phyloP scores from a whole-genome alignment of 2,329 filamentous ascomycete genomes.

The Gnomoniopsis smithogilvyi region DNA sequence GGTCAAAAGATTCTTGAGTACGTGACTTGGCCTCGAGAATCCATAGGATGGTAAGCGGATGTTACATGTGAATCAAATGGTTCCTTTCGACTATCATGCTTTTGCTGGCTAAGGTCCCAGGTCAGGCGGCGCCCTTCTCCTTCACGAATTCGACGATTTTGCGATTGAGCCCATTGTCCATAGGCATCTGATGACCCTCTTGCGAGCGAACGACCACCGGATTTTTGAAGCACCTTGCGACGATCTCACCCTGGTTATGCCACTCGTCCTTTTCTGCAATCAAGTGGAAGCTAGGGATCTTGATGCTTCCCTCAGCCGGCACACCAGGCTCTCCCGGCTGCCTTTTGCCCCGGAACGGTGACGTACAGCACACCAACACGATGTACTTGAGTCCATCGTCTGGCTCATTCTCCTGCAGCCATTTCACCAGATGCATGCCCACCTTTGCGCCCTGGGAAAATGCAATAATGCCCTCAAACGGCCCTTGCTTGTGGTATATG shows the following conservation, averaged over 20 bases:
- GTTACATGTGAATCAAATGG: no score
- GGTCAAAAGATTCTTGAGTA: no score
- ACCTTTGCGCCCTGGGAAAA: conserved; percentile 11
- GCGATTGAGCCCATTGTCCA: conserved; percentile 5
- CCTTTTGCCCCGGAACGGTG: conserved; percentile 8
- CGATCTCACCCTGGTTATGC: conserved; percentile 12
- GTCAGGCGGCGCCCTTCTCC: neutral
- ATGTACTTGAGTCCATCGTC: conserved; percentile 8
- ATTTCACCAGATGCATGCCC: conserved; percentile 10
- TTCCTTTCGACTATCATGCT: neutral
- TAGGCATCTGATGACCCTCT: conserved; percentile 11
- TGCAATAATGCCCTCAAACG: conserved; percentile 10
- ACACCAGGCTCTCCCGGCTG: conserved; percentile 9
- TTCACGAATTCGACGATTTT: conserved; percentile 5
- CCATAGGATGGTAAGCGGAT: no score
- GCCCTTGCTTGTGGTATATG: conserved; percentile 40
- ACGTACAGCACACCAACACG: conserved; percentile 9
- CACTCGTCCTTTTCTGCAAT: conserved; percentile 13
- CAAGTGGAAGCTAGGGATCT: conserved; percentile 9
- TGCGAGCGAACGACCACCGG: conserved; percentile 9
- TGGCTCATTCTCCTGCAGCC: conserved; percentile 11
- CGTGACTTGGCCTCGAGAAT: no score
- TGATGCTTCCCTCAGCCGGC: conserved; percentile 5
- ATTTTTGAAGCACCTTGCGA: conserved; percentile 8
- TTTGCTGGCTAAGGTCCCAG: neutral